Base-by-base conservation (phyloP, 2,329 filamentous ascomycete species). In the Fusarium setosum region DNA sequence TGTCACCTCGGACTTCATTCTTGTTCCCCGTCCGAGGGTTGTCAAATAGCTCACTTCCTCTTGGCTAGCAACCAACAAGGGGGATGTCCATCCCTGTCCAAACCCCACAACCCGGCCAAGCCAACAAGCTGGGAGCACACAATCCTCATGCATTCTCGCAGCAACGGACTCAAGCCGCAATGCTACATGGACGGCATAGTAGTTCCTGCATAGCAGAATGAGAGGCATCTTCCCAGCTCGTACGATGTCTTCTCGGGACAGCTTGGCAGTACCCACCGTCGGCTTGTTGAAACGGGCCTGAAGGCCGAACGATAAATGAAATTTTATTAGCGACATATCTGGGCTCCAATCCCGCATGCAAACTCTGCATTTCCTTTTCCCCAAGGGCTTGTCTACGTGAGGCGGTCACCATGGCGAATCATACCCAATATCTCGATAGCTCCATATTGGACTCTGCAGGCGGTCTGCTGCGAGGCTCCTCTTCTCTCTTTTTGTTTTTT, bases 381-480 rank as follows among this genome's bases (percentile, higher is more conserved):
- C 31, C 40, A 47, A 21, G 12, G 20, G 9, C 13, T 8, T 21
- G n/a, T 26, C 32, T 18, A 37, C 6, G 26, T 12, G 23, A 29
- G 26, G 26, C 26, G 42, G 12, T 23, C 13, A 58, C 6, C 5
- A 62, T 50, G 55, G 31, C 17, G 26, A 62, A 62, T 55, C 44
- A 59, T 21, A 62, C 55, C 6, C 24, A 23, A 12, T 37, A 41
- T 29, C 21, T 42, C 11, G 31, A 37, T 18, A 31, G 18, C 21
- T 50, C 53, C 52, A 42, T 50, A 12, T 23, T 60, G 15, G 37
- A 60, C 32, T 29, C 51, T 40, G 54, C 23, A 24, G 47, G 34
- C 4, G 29, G 21, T 3, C 23, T 53, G 11, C 26, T 34, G 15
- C 42, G 21, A n/a, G 6, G 17, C 7, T n/a, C 37, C 9, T 38